Conservation (phyloP, 1,284 basidiomycete species). For the Microbotryum saponariae region DNA sequence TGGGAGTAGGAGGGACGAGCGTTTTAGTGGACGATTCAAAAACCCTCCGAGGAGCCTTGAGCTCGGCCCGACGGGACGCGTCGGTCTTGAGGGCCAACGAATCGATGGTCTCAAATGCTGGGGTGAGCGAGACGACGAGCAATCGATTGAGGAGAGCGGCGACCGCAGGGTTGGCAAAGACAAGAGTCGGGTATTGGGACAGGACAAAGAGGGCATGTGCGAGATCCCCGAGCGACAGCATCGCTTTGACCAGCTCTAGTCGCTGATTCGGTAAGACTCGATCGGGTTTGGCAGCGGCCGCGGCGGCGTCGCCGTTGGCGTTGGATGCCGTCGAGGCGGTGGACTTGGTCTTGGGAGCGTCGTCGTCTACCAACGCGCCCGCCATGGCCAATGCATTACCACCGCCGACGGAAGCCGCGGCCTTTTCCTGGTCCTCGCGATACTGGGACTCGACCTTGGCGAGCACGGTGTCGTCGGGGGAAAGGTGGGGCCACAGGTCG, state of each 20-base stretch:
- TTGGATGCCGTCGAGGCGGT: neutral
- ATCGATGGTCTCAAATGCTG: conserved; percentile 33
- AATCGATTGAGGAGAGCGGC: conserved; percentile 57
- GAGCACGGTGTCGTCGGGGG: conserved; percentile 65
- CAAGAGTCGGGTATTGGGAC: conserved; percentile 75
- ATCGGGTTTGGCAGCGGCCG: conserved; percentile 25
- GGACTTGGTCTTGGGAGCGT: conserved; percentile 37
- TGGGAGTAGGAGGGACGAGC: neutral
- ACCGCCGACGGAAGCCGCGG: conserved; percentile 52
- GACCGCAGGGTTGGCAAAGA: conserved; percentile 69
- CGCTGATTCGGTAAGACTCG: conserved; percentile 60
- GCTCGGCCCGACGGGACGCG: too few relatives aligned
- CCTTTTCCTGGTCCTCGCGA: conserved; percentile 46
- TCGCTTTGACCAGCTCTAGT: conserved; percentile 65
- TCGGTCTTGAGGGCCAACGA: too few relatives aligned
- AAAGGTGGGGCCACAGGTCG: conserved; percentile 76
- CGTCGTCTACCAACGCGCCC: conserved; percentile 66
- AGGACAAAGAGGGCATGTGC: conserved; percentile 69
- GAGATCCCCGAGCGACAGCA: conserved; percentile 77
- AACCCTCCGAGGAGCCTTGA: too few relatives aligned
- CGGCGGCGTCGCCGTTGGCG: conserved; percentile 4
- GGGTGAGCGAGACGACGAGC: conserved; percentile 35
- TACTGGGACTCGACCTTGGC: conserved; percentile 60
- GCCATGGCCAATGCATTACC: conserved; percentile 75
- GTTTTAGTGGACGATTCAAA: neutral